Conservation (phyloP, 192 early-diverging fungal genomes). For the Backusella morwellensis region DNA sequence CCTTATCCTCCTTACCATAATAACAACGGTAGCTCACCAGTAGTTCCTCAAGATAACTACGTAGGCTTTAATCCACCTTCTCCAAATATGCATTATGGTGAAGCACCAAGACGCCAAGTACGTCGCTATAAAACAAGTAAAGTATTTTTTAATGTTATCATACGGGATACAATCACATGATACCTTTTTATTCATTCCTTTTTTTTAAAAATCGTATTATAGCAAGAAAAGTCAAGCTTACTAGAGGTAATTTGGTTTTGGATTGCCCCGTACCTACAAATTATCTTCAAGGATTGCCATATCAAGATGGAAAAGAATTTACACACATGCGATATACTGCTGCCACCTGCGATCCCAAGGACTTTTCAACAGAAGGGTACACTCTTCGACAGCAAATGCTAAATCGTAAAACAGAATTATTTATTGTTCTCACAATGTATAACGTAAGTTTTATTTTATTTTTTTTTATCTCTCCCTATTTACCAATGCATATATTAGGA, state of each 20-base stretch:
- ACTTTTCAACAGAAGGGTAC: constrained; percentile 58
- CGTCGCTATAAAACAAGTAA: constrained; percentile 53
- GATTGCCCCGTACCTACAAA: constrained; percentile 65
- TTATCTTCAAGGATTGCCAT: constrained; percentile 43
- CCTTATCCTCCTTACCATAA: constrained; percentile 13
- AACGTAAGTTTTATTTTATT: constrained; percentile 32
- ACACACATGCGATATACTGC: constrained; percentile 76
- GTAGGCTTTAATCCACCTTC: constrained; percentile 25
- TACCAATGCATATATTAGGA: constrained; percentile 48
- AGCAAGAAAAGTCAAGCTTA: constrained; percentile 51
- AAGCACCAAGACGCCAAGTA: constrained; percentile 44
- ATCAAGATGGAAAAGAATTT: constrained; percentile 59
- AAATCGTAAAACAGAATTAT: constrained; percentile 67
- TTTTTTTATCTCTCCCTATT: constrained; percentile 2
- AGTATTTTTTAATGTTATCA: not conserved
- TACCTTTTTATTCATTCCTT: not conserved
- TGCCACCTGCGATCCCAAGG: constrained; percentile 63
- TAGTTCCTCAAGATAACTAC: constrained; percentile 15
- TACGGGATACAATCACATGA: not conserved
- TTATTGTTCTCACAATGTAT: constrained; percentile 85
- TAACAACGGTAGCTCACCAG: constrained; percentile 26
- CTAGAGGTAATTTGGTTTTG: constrained; percentile 69
- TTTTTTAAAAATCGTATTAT: not conserved
- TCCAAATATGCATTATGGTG: constrained; percentile 33
- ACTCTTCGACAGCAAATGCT: constrained; percentile 64